Evolutionary conservation across 208 protist species (phyloP), one percentile per base, ranked within the genome.

Genomic region (Leishmania arabica): DNA sequence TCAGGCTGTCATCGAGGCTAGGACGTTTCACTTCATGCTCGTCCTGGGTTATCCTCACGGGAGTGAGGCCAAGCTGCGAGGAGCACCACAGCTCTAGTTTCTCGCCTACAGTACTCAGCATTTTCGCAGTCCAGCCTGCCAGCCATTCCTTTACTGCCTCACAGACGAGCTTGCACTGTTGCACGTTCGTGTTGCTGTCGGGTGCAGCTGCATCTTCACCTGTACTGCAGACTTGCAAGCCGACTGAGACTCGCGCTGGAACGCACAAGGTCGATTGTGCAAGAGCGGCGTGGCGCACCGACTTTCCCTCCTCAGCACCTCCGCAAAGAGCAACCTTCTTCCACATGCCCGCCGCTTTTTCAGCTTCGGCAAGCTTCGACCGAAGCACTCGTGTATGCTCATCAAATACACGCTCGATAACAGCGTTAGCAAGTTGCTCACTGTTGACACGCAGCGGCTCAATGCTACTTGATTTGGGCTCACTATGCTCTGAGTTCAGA

Each of bases 391-490:
- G 70, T 8, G 58, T 53, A 37, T 85, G 77, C 0, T 19, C 4
- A 56, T 85, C 82, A 69, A 85, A 85, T 17, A 58, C 78, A 34
- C 77, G 77, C 60, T 85, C 82, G 24, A 85, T 56, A 40, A 74
- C 82, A 31, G 76, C 34, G 53, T 66, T 73, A 1, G 82, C 82
- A 40, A 85, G 82, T 27, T 81, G 58, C 15, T 81, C 77, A 40
- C 81, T 77, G 21, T 85, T 72, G 13, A 85, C 82, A 53, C 42
- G 72, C 7, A 85, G 72, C 31, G 49, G 47, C 21, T 74, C 31
- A 19, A 60, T 15, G 0, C 24, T n/a, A n/a, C 69, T 49, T 47
- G 58, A 8, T 17, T 3, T 40, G 76, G 21, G 45, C 47, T 51
- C 56, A 21, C 19, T 19, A 24, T 27, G 31, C 77, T 1, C 75